Conservation (phyloP, 352 stramenopile species). For the Phytophthora niederhauseri region DNA sequence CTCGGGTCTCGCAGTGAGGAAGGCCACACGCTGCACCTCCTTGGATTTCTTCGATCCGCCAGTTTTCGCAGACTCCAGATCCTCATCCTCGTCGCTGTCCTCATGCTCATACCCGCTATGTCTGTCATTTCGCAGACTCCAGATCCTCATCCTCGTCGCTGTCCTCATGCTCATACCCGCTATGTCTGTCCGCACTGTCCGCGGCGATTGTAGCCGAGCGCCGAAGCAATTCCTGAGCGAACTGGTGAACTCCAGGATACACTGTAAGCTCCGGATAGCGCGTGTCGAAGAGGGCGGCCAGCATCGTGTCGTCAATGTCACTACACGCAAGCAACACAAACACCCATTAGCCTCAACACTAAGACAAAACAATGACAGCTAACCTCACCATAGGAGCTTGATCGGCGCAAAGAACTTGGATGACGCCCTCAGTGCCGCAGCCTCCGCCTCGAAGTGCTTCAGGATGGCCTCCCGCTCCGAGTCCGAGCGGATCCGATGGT, state of each 20-base stretch:
- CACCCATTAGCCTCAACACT: conserved; percentile 1
- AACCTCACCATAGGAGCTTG: conserved; percentile 70
- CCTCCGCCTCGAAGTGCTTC: conserved; percentile 69
- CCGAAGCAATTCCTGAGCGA: conserved; percentile 73
- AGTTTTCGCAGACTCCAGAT: conserved; percentile 23
- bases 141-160: conserved; percentile 37
- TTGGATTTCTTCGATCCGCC: conserved; percentile 22
- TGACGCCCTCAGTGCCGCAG: conserved; percentile 28
- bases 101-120: conserved; percentile 35
- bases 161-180: conserved; percentile 35
- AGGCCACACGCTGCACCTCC: conserved; percentile 60
- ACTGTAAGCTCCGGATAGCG: conserved; percentile 84
- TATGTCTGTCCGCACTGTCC: conserved; percentile 25
- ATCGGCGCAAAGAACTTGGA: conserved; percentile 53
- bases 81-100: conserved; percentile 34
- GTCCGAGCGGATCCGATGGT: conserved; percentile 56
- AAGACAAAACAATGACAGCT: neutral
- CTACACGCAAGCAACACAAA: conserved; percentile 29
- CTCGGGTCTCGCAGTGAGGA: conserved; percentile 78
- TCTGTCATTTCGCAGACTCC: conserved; percentile 22
- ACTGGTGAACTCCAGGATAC: conserved; percentile 85
- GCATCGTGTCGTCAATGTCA: conserved; percentile 86
- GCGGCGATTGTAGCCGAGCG: conserved; percentile 33
- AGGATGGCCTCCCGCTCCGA: conserved; percentile 59
- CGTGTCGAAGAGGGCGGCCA: conserved; percentile 78